These are phyloP conservation scores for Atkinsonella texensis DNA, from an alignment of 2,329 filamentous ascomycete genomes.

Conservation along the genomic window DNA sequence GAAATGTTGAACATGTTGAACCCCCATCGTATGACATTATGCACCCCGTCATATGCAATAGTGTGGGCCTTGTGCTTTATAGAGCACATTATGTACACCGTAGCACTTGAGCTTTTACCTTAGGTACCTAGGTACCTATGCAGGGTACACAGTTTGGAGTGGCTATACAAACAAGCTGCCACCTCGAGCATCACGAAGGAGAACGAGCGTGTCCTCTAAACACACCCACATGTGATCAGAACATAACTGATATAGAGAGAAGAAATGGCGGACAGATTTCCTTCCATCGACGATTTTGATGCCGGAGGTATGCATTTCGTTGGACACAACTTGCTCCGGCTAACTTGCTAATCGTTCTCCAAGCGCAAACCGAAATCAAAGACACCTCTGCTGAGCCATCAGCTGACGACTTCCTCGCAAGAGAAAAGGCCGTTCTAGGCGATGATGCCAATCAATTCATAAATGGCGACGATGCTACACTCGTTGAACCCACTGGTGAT, in stretches of 20 bases:
- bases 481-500: conserved; percentile 53
- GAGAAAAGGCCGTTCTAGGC: conserved; percentile 80
- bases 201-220: neutral
- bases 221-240: neutral
- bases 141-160: no score
- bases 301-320: conserved; percentile 38
- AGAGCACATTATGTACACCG: neutral
- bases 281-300: conserved; percentile 68
- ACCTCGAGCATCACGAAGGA: neutral
- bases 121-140: no score
- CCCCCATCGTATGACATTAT: neutral
- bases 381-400: conserved; percentile 46
- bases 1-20: no score
- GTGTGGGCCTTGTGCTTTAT: neutral
- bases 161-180: neutral
- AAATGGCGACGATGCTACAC: conserved; percentile 57
- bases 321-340: conserved; percentile 11
- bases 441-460: conserved; percentile 90
- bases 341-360: conserved; percentile 1
- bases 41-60: conserved; percentile 7
- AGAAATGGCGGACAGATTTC: conserved; percentile 65
- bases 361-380: conserved; percentile 58
- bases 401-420: conserved; percentile 75
- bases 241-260: conserved; percentile 9
- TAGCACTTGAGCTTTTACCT: neutral